A percentile compares a stretch with the other conserved stretches of the same genome.
Conservation (phyloP, 768 basidiomycete species). For the Amanita polypyramis region DNA sequence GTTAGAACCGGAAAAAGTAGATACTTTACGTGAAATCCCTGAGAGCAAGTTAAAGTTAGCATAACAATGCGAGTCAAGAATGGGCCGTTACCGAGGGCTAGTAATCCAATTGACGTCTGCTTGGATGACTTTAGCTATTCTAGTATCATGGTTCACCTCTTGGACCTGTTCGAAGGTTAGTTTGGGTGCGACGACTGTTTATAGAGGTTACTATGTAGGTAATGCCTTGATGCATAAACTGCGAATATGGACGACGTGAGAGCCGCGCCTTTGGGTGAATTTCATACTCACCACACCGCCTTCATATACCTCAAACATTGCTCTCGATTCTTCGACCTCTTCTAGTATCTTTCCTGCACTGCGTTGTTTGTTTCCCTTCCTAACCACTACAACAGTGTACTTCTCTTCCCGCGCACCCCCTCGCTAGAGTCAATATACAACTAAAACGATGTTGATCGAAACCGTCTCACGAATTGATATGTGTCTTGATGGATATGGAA, state of each 20-base stretch:
- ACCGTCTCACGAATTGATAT: conserved; percentile 50
- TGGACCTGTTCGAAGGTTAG: conserved; percentile 36
- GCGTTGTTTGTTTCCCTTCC: conserved; percentile 18
- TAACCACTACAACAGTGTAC: conserved; percentile 64
- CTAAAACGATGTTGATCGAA: not conserved
- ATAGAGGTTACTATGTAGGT: conserved; percentile 55
- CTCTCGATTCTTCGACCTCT: conserved; percentile 75
- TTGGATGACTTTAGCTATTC: conserved; percentile 55
- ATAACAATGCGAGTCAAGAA: not conserved
- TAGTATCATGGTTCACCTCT: conserved; percentile 73
- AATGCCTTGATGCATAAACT: conserved; percentile 86
- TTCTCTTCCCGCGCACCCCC: conserved; percentile 67
- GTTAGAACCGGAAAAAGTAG: not conserved
- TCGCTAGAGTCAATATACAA: conserved; percentile 10
- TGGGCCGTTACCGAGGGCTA: conserved; percentile 39
- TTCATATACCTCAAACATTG: conserved; percentile 83
- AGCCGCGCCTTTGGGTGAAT: not conserved
- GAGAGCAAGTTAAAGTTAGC: conserved; percentile 2
- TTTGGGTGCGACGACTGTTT: not conserved
- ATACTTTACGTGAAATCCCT: conserved; percentile 66
- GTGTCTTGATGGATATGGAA: conserved; percentile 66
- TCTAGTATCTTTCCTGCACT: conserved; percentile 44
- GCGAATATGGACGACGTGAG: not conserved
- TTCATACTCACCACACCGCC: conserved; percentile 61
- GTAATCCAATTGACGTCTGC: conserved; percentile 85